A percentile compares a stretch with the other conserved stretches of the same genome.
These are phyloP conservation scores for Wickerhamiella musiphila DNA, from an alignment of 805 yeast genomes.

Conservation along the genomic window DNA sequence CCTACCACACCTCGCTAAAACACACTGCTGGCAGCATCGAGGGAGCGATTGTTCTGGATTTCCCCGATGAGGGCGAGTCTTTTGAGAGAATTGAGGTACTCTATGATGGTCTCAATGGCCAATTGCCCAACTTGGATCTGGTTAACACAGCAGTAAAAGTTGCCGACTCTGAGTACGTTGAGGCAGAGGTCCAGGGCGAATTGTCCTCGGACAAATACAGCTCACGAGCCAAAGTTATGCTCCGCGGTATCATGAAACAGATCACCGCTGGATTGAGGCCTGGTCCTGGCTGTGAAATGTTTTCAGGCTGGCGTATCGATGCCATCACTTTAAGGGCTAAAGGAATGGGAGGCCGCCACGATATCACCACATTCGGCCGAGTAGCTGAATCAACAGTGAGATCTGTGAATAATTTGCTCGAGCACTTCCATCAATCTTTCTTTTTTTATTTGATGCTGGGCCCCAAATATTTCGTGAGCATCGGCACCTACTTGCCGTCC, in stretches of 20 bases:
- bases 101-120: constrained; percentile 88
- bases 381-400: constrained; percentile 74
- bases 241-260: constrained; percentile 49
- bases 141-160: constrained; percentile 65
- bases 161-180: constrained; percentile 59
- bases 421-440: constrained; percentile 92
- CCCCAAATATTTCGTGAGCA: constrained; percentile 70
- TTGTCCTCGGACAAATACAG: constrained; percentile 26
- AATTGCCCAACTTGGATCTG: constrained; percentile 82
- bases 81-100: constrained; percentile 57
- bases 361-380: constrained; percentile 84
- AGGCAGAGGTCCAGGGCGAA: constrained; percentile 42
- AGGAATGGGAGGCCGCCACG: constrained; percentile 41
- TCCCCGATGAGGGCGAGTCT: constrained; percentile 45
- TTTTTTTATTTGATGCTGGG: constrained; percentile 75
- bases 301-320: constrained; percentile 92
- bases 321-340: constrained; percentile 64
- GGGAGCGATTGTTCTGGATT: constrained; percentile 75
- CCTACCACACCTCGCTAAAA: constrained; percentile 72
- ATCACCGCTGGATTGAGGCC: constrained; percentile 51
- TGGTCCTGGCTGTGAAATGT: constrained; percentile 69
- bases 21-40: constrained; percentile 88
- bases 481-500: constrained; percentile 82
- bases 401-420: constrained; percentile 77
- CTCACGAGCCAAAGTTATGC: constrained; percentile 37